These are phyloP conservation scores for Phyllachora maydis DNA, from an alignment of 2,329 filamentous ascomycete genomes.

Conservation along the genomic window DNA sequence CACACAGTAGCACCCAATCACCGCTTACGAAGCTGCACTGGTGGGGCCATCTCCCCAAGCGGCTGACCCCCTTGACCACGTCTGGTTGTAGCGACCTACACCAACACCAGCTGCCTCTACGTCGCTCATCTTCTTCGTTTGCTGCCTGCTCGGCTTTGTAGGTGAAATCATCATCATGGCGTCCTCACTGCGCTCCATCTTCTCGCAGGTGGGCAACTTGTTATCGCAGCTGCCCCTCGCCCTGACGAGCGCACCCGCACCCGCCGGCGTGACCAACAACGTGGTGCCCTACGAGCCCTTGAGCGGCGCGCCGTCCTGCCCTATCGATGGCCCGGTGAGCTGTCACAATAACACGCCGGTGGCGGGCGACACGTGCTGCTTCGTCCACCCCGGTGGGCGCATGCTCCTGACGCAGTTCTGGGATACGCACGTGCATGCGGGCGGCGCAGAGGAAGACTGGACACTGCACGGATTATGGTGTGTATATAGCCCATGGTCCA, in stretches of 20 bases:
- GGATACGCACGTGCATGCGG: conserved; percentile 17
- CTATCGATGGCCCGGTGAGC: conserved; percentile 18
- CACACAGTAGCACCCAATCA: too few relatives aligned
- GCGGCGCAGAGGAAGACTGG: conserved; percentile 20
- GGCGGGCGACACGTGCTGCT: conserved; percentile 17
- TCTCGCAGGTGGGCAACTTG: conserved; percentile 13
- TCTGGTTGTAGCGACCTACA: too few relatives aligned
- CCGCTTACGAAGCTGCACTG: too few relatives aligned
- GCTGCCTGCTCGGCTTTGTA: too few relatives aligned
- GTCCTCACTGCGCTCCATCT: conserved; percentile 10
- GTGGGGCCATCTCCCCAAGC: too few relatives aligned
- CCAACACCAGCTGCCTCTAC: too few relatives aligned
- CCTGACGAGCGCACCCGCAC: conserved; percentile 7
- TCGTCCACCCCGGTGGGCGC: conserved; percentile 18
- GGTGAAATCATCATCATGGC: conserved; percentile 5
- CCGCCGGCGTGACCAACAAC: too few relatives aligned
- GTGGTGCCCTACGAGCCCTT: conserved; percentile 14
- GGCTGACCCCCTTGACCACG: too few relatives aligned
- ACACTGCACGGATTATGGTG: conserved; percentile 23
- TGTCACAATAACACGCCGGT: conserved; percentile 16
- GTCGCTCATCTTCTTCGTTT: too few relatives aligned
- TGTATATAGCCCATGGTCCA: conserved; percentile 9
- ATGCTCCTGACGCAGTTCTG: conserved; percentile 21
- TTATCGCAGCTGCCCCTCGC: conserved; percentile 12
- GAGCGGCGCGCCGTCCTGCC: conserved; percentile 15